Evolutionary conservation across 495 filamentous ascomycete species (phyloP).

Genomic region (Endocarpon pusillum): DNA sequence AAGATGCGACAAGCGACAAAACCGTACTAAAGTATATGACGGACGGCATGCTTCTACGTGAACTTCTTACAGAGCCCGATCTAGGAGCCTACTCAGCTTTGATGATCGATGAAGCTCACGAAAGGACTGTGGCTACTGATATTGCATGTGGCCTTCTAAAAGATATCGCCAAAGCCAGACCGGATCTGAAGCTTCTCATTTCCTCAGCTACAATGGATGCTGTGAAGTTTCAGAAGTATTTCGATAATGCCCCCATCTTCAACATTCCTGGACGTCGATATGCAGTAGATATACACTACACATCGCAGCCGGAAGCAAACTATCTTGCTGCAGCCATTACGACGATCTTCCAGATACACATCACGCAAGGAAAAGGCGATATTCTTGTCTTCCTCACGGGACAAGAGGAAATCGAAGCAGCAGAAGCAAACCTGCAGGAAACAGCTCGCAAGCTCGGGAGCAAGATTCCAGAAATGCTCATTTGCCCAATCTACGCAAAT

Average conservation of each 20-base stretch:
- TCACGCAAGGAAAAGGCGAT: constrained; percentile 70
- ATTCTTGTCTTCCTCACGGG: constrained; percentile 84
- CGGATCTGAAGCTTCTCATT: constrained; percentile 82
- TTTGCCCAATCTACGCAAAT: constrained; percentile 81
- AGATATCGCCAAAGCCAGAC: constrained; percentile 71
- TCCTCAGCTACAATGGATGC: constrained; percentile 93
- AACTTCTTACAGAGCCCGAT: constrained; percentile 81
- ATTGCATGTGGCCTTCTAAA: constrained; percentile 83
- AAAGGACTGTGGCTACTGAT: constrained; percentile 80
- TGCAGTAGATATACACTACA: constrained; percentile 87
- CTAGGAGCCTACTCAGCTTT: constrained; percentile 70
- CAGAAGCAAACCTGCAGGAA: constrained; percentile 63
- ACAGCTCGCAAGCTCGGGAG: constrained; percentile 66
- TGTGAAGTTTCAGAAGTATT: constrained; percentile 81
- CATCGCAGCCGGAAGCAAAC: constrained; percentile 81
- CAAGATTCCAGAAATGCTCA: constrained; percentile 70
- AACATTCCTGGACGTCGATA: constrained; percentile 85
- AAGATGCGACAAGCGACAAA: constrained; percentile 84
- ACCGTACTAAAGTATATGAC: constrained; percentile 96
- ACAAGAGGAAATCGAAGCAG: constrained; percentile 79
- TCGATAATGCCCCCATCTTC: constrained; percentile 90
- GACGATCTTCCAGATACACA: constrained; percentile 92
- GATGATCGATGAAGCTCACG: constrained; percentile 98
- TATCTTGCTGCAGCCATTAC: constrained; percentile 84
- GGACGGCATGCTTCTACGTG: constrained; percentile 87